Evolutionary conservation across 176 grass and related monocot species (phyloP).

Genomic region (Rhynchospora pubera): DNA sequence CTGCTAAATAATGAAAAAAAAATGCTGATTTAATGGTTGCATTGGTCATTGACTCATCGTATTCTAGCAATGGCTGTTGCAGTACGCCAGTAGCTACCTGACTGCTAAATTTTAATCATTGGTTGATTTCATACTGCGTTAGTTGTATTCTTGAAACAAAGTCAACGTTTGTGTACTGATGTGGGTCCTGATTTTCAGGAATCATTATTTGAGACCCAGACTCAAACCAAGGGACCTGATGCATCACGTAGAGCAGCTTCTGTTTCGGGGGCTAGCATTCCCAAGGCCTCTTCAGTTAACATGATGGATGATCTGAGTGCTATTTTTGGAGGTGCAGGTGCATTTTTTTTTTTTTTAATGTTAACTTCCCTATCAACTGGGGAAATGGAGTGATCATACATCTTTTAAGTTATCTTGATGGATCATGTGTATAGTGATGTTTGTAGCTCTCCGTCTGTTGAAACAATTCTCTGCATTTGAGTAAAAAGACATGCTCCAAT

Average conservation of each 20-base stretch:
- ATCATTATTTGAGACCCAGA: slow-evolving; percentile 58
- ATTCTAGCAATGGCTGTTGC: background rate
- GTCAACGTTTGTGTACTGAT: background rate
- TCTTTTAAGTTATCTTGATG: background rate
- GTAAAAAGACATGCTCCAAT: too few relatives aligned
- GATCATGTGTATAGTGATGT: background rate
- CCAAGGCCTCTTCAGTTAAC: slow-evolving; percentile 74
- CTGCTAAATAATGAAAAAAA: background rate
- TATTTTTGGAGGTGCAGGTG: slow-evolving; percentile 86
- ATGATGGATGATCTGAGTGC: slow-evolving; percentile 83
- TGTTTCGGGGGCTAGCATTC: slow-evolving; percentile 43
- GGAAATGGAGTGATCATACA: background rate
- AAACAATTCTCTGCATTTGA: background rate
- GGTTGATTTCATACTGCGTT: background rate
- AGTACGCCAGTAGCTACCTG: background rate
- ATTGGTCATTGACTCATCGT: too few relatives aligned
- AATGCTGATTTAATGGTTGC: background rate
- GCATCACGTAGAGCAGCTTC: slow-evolving; percentile 37
- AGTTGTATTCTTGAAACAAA: background rate
- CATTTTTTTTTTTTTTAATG: slow-evolving; percentile 15
- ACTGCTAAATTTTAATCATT: background rate
- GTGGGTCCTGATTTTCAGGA: slow-evolving; percentile 45
- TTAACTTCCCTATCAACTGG: background rate
- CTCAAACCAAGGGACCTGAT: slow-evolving; percentile 54
- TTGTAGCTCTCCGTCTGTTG: background rate